Conservation (phyloP, 495 filamentous ascomycete species). For the Penicillium coffeae region DNA sequence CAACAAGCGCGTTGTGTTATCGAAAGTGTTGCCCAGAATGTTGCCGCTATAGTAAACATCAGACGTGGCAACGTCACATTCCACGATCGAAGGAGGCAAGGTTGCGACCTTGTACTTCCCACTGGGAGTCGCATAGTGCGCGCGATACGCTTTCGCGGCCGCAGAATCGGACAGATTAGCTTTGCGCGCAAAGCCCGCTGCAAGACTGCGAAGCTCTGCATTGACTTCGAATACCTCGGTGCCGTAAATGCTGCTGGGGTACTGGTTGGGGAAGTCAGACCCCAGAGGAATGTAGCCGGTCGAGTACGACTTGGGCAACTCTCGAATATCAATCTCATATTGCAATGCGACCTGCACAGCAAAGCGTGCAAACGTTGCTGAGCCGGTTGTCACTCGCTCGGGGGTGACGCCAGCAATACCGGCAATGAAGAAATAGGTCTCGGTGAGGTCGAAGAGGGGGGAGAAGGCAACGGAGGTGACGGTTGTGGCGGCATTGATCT, state of each 20-base stretch:
- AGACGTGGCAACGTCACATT: conserved; percentile 65
- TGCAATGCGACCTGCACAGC: conserved; percentile 70
- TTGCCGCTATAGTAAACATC: conserved; percentile 70
- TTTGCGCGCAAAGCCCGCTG: conserved; percentile 50
- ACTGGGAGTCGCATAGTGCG: conserved; percentile 46
- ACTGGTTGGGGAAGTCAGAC: conserved; percentile 48
- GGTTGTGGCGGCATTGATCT: conserved; percentile 72
- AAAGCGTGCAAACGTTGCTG: conserved; percentile 63
- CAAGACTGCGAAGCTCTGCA: conserved; percentile 53
- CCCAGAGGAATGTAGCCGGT: conserved; percentile 68
- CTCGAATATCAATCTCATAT: conserved; percentile 69
- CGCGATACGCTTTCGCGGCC: conserved; percentile 53
- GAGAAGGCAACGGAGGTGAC: conserved; percentile 57
- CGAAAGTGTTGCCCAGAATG: conserved; percentile 58
- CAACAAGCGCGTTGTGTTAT: conserved; percentile 58
- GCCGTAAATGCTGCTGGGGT: conserved; percentile 63
- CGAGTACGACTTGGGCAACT: conserved; percentile 60
- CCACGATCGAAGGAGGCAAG: conserved; percentile 52
- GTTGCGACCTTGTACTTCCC: conserved; percentile 49
- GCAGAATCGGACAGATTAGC: conserved; percentile 55
- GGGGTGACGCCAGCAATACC: conserved; percentile 74
- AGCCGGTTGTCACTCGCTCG: conserved; percentile 56
- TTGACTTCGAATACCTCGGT: conserved; percentile 78
- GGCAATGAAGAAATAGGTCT: conserved; percentile 67
- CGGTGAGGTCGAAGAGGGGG: conserved; percentile 57